phyloP scores from a whole-genome alignment of 768 basidiomycete species.

The Phlebiopsis flavidoalba region DNA sequence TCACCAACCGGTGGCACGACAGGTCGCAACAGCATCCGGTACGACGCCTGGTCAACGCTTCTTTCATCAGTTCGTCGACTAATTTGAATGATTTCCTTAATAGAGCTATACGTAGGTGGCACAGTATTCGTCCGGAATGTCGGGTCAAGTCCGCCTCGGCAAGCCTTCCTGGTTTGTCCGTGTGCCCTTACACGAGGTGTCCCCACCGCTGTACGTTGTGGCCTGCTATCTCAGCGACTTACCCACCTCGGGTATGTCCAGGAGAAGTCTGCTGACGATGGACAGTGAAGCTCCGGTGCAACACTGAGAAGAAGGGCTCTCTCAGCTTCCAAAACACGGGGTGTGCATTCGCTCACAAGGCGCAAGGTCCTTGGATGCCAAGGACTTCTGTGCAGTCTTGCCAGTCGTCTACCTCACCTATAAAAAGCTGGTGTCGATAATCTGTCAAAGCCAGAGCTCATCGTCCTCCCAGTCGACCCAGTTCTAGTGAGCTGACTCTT shows the following conservation, averaged over 20 bases:
- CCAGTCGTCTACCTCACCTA: neutral
- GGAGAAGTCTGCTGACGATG: neutral
- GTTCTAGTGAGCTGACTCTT: neutral
- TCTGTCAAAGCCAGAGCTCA: constrained; percentile 3
- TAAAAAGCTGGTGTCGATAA: neutral
- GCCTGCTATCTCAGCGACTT: neutral
- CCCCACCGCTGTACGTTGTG: neutral
- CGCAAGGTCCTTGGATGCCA: neutral
- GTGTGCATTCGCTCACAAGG: neutral
- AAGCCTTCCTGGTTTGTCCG: constrained; percentile 6
- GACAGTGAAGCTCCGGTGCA: neutral
- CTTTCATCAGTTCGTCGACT: neutral
- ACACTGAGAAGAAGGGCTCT: neutral
- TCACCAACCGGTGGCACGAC: too few species aligned
- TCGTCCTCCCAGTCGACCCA: neutral
- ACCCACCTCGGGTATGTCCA: neutral
- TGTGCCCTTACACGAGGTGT: neutral
- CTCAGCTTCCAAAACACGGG: neutral
- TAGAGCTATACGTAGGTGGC: neutral
- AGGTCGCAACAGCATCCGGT: neutral
- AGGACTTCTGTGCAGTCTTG: neutral
- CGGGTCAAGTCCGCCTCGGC: constrained; percentile 1
- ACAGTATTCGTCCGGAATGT: neutral
- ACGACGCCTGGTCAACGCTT: neutral
- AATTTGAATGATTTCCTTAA: neutral